Conservation (phyloP, 163 green algal species). For the Chlamydomonas reinhardtii region DNA sequence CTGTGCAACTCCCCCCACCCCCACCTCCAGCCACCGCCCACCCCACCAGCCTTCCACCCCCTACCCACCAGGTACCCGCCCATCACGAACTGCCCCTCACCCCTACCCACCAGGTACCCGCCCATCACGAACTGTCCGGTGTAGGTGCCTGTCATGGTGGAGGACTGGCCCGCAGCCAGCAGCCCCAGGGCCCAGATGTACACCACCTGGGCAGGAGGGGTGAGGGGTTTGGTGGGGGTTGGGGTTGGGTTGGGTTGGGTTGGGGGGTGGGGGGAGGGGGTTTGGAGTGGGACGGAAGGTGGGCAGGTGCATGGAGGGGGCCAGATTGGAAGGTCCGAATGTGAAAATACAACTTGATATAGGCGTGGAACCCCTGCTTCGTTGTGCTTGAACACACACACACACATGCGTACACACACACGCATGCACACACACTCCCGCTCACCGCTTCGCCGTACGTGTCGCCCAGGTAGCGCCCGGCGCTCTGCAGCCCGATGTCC, state of each 20-base stretch:
- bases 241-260: background rate
- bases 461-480: constrained; percentile 77
- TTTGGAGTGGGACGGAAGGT: too few species aligned
- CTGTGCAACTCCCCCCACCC: too few species aligned
- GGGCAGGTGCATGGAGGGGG: too few species aligned
- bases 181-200: constrained; percentile 87
- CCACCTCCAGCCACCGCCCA: background rate
- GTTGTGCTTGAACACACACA: too few species aligned
- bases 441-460: constrained; percentile 70
- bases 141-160: constrained; percentile 85
- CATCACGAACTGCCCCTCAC: background rate
- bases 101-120: constrained; percentile 75
- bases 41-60: background rate
- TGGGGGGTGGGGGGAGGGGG: too few species aligned
- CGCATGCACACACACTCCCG: too few species aligned
- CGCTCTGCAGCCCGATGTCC: constrained; percentile 90
- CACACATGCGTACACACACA: too few species aligned
- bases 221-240: background rate
- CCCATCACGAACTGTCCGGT: constrained; percentile 91
- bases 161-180: constrained; percentile 87
- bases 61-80: background rate
- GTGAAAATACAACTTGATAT: too few species aligned
- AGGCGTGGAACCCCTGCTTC: too few species aligned
- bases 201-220: constrained; percentile 46
- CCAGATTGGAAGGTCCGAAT: too few species aligned